These are phyloP conservation scores for Candida ortonii DNA, from an alignment of 805 yeast genomes.

Conservation along the genomic window DNA sequence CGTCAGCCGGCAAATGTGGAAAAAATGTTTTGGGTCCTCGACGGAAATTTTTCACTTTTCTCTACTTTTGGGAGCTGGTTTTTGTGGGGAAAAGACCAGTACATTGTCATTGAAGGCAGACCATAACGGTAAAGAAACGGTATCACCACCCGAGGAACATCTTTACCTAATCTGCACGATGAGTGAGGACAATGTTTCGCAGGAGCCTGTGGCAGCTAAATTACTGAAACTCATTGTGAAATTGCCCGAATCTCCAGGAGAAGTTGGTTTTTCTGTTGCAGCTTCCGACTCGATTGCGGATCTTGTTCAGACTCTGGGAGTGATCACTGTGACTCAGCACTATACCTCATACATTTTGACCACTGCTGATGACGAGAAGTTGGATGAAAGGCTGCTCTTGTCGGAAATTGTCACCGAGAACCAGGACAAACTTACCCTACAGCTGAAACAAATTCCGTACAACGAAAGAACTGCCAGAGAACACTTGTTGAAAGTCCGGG, in stretches of 20 bases:
- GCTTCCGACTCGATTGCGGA: conserved; percentile 50
- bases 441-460: conserved; percentile 54
- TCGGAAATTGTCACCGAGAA: conserved; percentile 32
- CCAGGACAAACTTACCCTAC: conserved; percentile 36
- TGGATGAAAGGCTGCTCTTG: conserved; percentile 26
- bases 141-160: too few species aligned
- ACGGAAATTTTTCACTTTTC: too few species aligned
- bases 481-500: conserved; percentile 65
- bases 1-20: too few species aligned
- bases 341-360: conserved; percentile 57
- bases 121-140: too few species aligned
- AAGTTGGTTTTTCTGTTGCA: conserved; percentile 27
- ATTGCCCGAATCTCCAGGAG: conserved; percentile 28
- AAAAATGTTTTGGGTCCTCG: too few species aligned
- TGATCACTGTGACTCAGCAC: conserved; percentile 55
- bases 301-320: conserved; percentile 54
- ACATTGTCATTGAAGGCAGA: too few species aligned
- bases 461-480: conserved; percentile 56
- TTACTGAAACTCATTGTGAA: conserved; percentile 25
- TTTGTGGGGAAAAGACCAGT: too few species aligned
- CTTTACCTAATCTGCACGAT: too few species aligned
- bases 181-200: conserved; percentile 13
- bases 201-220: conserved; percentile 14
- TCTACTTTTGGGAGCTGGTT: too few species aligned
- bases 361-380: conserved; percentile 33